Evolutionary conservation across 768 basidiomycete genomes (phyloP).

Genomic region (Stropharia rugosoannulata): DNA sequence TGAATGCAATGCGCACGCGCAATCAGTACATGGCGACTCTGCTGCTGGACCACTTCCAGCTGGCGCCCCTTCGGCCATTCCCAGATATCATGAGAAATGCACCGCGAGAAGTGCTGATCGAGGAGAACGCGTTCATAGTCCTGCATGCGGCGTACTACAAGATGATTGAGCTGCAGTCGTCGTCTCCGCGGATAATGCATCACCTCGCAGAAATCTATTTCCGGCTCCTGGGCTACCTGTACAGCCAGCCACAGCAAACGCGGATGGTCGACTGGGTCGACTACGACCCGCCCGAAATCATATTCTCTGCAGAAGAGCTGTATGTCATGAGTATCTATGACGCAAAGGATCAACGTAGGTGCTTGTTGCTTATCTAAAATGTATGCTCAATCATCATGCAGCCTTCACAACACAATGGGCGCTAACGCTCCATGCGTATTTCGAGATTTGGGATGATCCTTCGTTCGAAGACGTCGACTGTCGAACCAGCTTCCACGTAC

Average conservation of each 20-base stretch:
- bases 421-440: neutral
- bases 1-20: neutral
- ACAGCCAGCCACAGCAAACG: neutral
- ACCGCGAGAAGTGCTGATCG: neutral
- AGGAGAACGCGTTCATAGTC: constrained; percentile 1
- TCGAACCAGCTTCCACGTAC: neutral
- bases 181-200: neutral
- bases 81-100: neutral
- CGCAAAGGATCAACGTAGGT: neutral
- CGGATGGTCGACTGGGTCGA: neutral
- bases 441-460: neutral
- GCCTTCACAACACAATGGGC: constrained; percentile 5
- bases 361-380: neutral
- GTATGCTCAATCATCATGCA: neutral
- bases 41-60: neutral
- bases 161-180: neutral
- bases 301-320: neutral
- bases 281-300: neutral
- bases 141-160: neutral
- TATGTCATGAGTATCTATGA: constrained; percentile 4
- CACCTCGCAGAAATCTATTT: constrained; percentile 1
- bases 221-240: neutral
- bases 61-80: neutral
- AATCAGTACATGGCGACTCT: neutral
- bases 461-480: neutral